Evolutionary conservation across 306 rosid species (phyloP).

Genomic region (Myrica gale): DNA sequence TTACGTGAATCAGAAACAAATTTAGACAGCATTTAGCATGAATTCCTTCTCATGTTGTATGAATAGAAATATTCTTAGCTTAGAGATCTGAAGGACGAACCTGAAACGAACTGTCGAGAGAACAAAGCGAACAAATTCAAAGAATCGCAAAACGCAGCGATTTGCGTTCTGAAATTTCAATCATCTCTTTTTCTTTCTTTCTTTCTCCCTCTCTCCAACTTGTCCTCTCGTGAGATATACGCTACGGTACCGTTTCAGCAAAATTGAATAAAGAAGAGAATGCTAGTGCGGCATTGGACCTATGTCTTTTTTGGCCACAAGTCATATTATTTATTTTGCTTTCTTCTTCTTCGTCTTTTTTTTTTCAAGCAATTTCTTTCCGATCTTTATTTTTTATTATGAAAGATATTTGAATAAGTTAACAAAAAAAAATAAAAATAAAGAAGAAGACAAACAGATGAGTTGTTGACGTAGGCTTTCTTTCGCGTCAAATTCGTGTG

Average conservation of each 20-base stretch:
- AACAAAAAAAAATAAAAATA: too few relatives aligned
- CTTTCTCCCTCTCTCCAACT: not conserved
- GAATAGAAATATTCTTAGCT: not conserved
- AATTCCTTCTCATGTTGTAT: not conserved
- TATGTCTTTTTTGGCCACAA: not conserved
- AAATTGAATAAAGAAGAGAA: not conserved
- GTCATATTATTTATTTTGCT: too few relatives aligned
- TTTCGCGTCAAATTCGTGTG: too few relatives aligned
- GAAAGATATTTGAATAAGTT: too few relatives aligned
- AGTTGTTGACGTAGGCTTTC: too few relatives aligned
- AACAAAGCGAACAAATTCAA: conserved; percentile 30
- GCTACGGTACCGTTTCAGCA: not conserved
- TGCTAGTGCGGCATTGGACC: not conserved
- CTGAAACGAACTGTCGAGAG: conserved; percentile 43
- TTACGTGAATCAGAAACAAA: not conserved
- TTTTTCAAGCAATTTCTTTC: too few relatives aligned
- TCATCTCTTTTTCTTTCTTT: not conserved
- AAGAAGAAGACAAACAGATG: too few relatives aligned
- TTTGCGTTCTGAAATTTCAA: conserved; percentile 34
- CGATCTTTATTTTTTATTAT: too few relatives aligned
- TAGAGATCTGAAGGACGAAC: conserved; percentile 36
- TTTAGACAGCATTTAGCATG: not conserved
- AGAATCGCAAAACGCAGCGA: conserved; percentile 21
- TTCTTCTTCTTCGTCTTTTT: not conserved
- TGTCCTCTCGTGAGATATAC: not conserved